Base-by-base conservation (phyloP, 1,284 basidiomycete species). In the Ustilago shanxiensis region DNA sequence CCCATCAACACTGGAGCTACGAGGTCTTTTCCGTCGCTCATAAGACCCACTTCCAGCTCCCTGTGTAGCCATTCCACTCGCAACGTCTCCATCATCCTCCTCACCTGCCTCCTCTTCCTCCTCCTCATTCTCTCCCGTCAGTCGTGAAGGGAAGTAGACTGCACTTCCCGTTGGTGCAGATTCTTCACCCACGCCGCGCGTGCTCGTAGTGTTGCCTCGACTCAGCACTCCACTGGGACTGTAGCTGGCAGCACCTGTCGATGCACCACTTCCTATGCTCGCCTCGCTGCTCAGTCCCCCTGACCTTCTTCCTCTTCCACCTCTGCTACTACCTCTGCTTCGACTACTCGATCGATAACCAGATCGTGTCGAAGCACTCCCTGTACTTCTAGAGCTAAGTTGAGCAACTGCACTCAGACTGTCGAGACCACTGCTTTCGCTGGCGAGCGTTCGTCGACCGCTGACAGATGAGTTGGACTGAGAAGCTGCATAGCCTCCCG, bases 161-260 rank as follows among this genome's bases (percentile, higher is more conserved):
- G 60, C 66, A n/a, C 28, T 35, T 29, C 49, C 66, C 1, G 66
- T 60, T 1, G 31, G 57, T 2, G 11, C 56, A 7, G 39, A 39
- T 1, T 60, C 61, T 7, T 63, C 67, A 20, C 18, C 33, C 7
- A 44, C 24, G 14, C 70, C 75, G 22, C 78, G 64, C 20, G 78
- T 78, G 55, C 78, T 78, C 9, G 64, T 41, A 1, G 74, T 79
- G 39, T 71, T 76, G 52, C 59, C 77, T 29, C 79, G 51, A 14
- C 60, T 72, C 11, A 79, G 64, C 20, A 49, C 35, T 10, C 64
- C 72, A 41, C 65, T 72, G 0, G 79, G 77, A 47, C 64, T 77
- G 55, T 79, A 80, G 66, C 77, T 79, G 7, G 79, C 79, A 9
- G 79, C 79, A 5, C 79, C 77, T 3, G 72, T 79, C 35, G 74